phyloP scores from a whole-genome alignment of 2,329 filamentous ascomycete species.

The Fusarium musae region DNA sequence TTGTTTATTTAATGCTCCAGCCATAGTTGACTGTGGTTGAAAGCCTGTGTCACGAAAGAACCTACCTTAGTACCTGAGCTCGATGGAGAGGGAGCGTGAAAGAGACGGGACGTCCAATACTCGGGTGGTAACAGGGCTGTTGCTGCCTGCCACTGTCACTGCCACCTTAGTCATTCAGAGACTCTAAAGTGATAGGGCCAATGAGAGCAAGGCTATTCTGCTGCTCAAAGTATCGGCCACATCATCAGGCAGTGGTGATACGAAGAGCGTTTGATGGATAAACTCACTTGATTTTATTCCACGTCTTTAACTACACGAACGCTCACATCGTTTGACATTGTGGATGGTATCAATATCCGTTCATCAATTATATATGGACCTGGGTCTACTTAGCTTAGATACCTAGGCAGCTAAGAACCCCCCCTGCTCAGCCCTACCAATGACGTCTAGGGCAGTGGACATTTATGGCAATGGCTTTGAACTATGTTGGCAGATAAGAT shows the following conservation, averaged over 20 bases:
- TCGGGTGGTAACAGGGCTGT: background rate
- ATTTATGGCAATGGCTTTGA: background rate
- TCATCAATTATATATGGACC: background rate
- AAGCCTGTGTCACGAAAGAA: background rate
- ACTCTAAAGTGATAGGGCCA: background rate
- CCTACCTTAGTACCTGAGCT: background rate
- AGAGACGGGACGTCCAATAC: background rate
- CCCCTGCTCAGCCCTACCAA: slow-evolving; percentile 30
- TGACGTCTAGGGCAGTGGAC: background rate
- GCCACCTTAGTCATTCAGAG: background rate
- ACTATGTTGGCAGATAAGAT: background rate
- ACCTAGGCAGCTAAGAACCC: background rate
- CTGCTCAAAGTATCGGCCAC: background rate
- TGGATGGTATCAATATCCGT: background rate
- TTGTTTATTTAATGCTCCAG: background rate
- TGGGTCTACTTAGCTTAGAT: background rate
- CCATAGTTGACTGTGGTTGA: background rate
- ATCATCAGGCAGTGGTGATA: background rate
- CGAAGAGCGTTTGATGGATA: background rate
- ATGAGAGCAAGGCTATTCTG: background rate
- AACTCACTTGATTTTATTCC: background rate
- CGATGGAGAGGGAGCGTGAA: background rate
- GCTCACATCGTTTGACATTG: background rate
- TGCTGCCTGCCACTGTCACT: slow-evolving; percentile 11
- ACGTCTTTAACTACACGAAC: background rate